These are phyloP conservation scores for Glycyrrhiza uralensis DNA, from an alignment of 306 rosid genomes.

Conservation along the genomic window DNA sequence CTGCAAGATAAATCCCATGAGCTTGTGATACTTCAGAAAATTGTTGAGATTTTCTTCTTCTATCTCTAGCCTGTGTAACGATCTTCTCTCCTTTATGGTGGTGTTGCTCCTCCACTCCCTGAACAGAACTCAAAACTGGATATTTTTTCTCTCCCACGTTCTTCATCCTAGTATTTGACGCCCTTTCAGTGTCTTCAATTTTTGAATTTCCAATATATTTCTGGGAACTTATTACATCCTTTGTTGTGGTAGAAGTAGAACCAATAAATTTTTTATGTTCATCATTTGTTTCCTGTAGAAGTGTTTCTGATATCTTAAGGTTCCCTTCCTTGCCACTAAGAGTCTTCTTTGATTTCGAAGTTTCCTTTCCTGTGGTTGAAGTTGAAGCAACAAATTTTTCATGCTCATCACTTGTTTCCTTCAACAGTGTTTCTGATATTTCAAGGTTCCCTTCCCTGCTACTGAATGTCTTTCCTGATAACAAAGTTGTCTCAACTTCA, in stretches of 20 bases:
- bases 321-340: conserved; percentile 38
- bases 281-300: conserved; percentile 33
- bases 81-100: conserved; percentile 36
- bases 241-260: conserved; percentile 21
- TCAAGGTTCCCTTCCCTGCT: conserved; percentile 44
- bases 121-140: conserved; percentile 35
- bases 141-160: conserved; percentile 32
- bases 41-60: conserved; percentile 43
- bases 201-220: conserved; percentile 35
- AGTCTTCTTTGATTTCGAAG: conserved; percentile 28
- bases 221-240: conserved; percentile 34
- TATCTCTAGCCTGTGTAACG: conserved; percentile 27
- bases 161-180: conserved; percentile 37
- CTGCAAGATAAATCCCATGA: conserved; percentile 35
- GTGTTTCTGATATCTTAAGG: conserved; percentile 35
- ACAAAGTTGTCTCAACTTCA: conserved; percentile 34
- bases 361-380: conserved; percentile 29
- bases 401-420: conserved; percentile 38
- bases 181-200: conserved; percentile 42
- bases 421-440: conserved; percentile 29
- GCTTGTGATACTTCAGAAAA: conserved; percentile 44
- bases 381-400: conserved; percentile 25
- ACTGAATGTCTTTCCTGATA: conserved; percentile 20
- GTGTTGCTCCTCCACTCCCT: conserved; percentile 42
- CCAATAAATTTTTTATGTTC: conserved; percentile 25